Conservation (phyloP, 257 asterid genomes). For the Ballota nigra region DNA sequence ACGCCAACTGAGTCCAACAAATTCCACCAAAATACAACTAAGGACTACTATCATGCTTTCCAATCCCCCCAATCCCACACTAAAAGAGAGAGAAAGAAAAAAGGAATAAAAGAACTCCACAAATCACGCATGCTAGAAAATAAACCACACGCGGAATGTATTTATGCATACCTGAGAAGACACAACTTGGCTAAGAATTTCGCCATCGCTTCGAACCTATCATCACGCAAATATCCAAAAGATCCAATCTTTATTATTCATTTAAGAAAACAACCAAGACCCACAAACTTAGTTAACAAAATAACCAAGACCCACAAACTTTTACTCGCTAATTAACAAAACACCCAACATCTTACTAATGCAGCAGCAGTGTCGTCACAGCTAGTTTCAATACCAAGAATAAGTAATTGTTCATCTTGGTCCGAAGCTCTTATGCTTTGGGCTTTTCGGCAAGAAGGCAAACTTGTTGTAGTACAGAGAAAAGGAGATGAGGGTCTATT, state of each 20-base stretch:
- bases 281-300: not conserved
- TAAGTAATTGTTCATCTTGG: conserved; percentile 45
- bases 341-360: conserved; percentile 48
- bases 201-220: conserved; percentile 88
- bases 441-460: conserved; percentile 19
- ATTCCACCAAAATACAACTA: conserved; percentile 19
- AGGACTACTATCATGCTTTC: conserved; percentile 24
- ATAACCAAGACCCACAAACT: conserved; percentile 23
- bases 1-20: conserved; percentile 29
- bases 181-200: conserved; percentile 78
- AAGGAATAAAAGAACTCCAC: not conserved
- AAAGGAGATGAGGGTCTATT: conserved; percentile 18
- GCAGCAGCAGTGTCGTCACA: conserved; percentile 99
- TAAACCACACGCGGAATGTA: not conserved
- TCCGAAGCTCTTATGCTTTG: no score
- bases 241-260: conserved; percentile 17
- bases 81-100: no score
- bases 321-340: conserved; percentile 14
- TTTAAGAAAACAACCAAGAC: not conserved
- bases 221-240: conserved; percentile 24
- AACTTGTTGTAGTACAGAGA: conserved; percentile 23
- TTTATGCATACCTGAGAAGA: conserved; percentile 33
- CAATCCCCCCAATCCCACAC: conserved; percentile 8
- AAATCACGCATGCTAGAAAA: conserved; percentile 24
- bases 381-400: conserved; percentile 94